These are phyloP conservation scores for Rhizopus delemar DNA, from an alignment of 371 early-diverging fungal genomes.

Conservation along the genomic window DNA sequence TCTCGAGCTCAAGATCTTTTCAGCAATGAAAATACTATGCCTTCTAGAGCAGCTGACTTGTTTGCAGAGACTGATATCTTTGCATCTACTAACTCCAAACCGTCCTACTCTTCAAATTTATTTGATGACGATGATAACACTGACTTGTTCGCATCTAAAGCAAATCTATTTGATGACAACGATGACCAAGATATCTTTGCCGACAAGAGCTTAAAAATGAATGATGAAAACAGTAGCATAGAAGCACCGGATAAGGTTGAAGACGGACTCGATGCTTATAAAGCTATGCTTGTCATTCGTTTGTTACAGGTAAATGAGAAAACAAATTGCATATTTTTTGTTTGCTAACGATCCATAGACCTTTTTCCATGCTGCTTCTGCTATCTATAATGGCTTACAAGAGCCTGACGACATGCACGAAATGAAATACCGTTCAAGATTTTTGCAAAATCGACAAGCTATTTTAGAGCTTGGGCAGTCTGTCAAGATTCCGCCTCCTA, in stretches of 20 bases:
- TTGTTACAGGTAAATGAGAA: slow-evolving; percentile 41
- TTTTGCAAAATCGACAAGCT: slow-evolving; percentile 28
- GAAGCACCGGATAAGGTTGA: slow-evolving; percentile 4
- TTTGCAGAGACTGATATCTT: slow-evolving; percentile 33
- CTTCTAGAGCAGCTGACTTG: slow-evolving; percentile 29
- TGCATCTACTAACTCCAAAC: slow-evolving; percentile 8
- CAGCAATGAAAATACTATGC: slow-evolving; percentile 17
- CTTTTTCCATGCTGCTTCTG: slow-evolving; percentile 41
- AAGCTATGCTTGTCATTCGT: slow-evolving; percentile 43
- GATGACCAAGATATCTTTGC: slow-evolving; percentile 1
- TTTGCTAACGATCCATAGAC: slow-evolving; percentile 21
- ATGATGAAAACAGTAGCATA: not conserved
- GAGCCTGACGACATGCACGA: slow-evolving; percentile 18
- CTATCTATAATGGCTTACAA: slow-evolving; percentile 26
- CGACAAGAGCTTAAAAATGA: not conserved
- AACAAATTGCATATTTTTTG: not conserved
- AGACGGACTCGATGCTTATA: slow-evolving; percentile 34
- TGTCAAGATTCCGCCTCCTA: slow-evolving; percentile 27
- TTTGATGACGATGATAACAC: slow-evolving; percentile 26
- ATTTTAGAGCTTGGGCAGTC: slow-evolving; percentile 35
- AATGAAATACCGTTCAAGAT: slow-evolving; percentile 13
- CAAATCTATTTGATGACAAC: not conserved
- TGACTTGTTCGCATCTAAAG: slow-evolving; percentile 10
- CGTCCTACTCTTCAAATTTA: slow-evolving; percentile 27
- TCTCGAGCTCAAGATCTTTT: slow-evolving; percentile 28